Evolutionary conservation across 2,329 filamentous ascomycete species (phyloP).

Genomic region (Hawksworthiomyces lignivorus): DNA sequence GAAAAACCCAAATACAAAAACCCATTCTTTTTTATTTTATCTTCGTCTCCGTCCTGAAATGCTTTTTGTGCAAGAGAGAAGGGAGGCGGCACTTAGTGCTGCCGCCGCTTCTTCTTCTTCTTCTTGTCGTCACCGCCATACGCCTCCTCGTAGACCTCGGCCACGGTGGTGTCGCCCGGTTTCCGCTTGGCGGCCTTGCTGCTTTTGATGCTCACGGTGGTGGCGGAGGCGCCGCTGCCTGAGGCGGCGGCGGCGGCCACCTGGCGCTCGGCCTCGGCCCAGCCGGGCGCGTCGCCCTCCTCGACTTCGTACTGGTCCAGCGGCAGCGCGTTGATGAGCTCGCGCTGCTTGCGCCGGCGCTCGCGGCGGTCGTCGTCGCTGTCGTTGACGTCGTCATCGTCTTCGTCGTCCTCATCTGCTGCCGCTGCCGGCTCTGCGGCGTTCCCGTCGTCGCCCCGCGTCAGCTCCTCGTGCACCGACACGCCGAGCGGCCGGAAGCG

Average conservation of each 20-base stretch:
- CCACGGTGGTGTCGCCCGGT: slow-evolving; percentile 45
- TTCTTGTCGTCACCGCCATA: slow-evolving; percentile 42
- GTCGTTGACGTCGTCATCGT: slow-evolving; percentile 66
- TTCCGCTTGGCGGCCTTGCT: slow-evolving; percentile 65
- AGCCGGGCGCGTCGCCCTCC: slow-evolving; percentile 47
- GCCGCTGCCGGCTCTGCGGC: too few relatives aligned
- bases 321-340: slow-evolving; percentile 83
- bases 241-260: slow-evolving; percentile 43
- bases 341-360: slow-evolving; percentile 63
- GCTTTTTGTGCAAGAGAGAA: too few relatives aligned
- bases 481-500: slow-evolving; percentile 64
- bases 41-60: too few relatives aligned
- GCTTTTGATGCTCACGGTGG: slow-evolving; percentile 76
- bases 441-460: slow-evolving; percentile 53
- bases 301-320: slow-evolving; percentile 75
- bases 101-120: slow-evolving; percentile 31
- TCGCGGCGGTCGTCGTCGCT: slow-evolving; percentile 66
- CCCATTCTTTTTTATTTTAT: too few relatives aligned
- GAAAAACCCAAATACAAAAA: too few relatives aligned
- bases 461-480: slow-evolving; percentile 71
- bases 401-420: slow-evolving; percentile 59
- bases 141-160: slow-evolving; percentile 55
- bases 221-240: slow-evolving; percentile 41
- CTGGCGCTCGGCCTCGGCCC: slow-evolving; percentile 68
- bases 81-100: slow-evolving; percentile 27